Percentiles rank a stretch among this genome's conserved stretches.
phyloP scores from a whole-genome alignment of 805 yeast genomes.

The Kodamaea jinghongensis region DNA sequence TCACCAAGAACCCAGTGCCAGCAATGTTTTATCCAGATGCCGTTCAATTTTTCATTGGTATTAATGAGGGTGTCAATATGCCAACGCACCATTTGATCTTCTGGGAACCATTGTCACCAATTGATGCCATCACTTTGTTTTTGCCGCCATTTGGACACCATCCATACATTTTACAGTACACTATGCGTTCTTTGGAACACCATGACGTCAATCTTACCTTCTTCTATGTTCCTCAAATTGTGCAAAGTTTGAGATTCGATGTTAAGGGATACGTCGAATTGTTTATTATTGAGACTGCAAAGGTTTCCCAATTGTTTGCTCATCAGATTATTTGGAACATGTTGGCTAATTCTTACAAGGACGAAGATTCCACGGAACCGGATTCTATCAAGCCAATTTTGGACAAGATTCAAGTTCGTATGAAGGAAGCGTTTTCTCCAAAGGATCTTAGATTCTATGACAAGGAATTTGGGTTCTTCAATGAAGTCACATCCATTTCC shows the following conservation, averaged over 20 bases:
- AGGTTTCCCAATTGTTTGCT: conserved; percentile 85
- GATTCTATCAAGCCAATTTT: conserved; percentile 80
- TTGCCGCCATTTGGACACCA: conserved; percentile 68
- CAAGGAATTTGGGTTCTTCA: conserved; percentile 83
- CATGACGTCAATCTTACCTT: conserved; percentile 87
- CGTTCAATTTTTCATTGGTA: conserved; percentile 50
- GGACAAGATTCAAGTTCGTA: conserved; percentile 65
- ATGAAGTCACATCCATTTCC: conserved; percentile 87
- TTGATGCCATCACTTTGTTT: conserved; percentile 81
- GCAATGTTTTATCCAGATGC: conserved; percentile 59
- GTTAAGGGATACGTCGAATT: conserved; percentile 79
- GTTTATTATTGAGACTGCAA: conserved; percentile 88
- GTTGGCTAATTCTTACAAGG: conserved; percentile 88
- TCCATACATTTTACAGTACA: conserved; percentile 74
- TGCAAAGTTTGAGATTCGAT: conserved; percentile 86
- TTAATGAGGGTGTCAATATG: conserved; percentile 34
- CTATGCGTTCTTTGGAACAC: conserved; percentile 83
- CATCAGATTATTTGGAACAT: conserved; percentile 99
- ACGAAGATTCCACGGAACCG: conserved; percentile 79
- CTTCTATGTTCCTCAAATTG: conserved; percentile 97
- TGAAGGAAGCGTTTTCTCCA: conserved; percentile 59
- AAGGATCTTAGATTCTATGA: conserved; percentile 68
- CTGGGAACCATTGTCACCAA: conserved; percentile 78
- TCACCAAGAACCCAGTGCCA: conserved; percentile 55
- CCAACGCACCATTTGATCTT: conserved; percentile 48